Base-by-base conservation (phyloP, 768 basidiomycete species). In the Suillus alpinus region DNA sequence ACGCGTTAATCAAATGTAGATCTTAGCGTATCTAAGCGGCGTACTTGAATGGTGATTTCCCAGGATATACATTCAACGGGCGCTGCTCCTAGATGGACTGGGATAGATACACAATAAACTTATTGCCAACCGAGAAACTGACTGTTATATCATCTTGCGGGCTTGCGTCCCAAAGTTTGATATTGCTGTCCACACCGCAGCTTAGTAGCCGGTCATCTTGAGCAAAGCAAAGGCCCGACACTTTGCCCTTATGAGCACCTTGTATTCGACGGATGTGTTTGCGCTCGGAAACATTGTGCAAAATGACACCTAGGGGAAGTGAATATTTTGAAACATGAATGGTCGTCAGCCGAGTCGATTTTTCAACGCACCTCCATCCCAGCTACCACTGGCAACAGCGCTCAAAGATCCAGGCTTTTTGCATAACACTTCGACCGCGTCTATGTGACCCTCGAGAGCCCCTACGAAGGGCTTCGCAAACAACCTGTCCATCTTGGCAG, bases 401-500 rank as follows among this genome's bases (percentile, higher is more conserved):
- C 86, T 86, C 26, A 97, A 77, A 1, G 89, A 85, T 18, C 86
- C 85, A 20, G 87, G 86, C 63, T 86, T 88, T 66, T 84, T 87
- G 16, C 83, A 83, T 61, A 98, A 76, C 20, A 87, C 85, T 75
- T 97, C 95, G n/a, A 98, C 88, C 18, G 94, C 94, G 71, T 98
- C 95, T 41, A 91, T 81, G 73, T 98, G 97, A 2, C 97, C 97
- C 62, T 97, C 95, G 53, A 99, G 72, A 57, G 86, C 83, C 40
- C 85, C 92, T 16, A 99, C 80, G 68, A 98, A 98, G 0, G 97
- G 97, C 68, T 97, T 98, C n/a, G 97, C 88, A 70, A 98, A 98
- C 77, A 99, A 93, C 61, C 92, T 81, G 56, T 98, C 96, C 83
- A 99, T 92, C 78, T 99, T 99, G 14, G 90, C 91, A 2, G 97